These are phyloP conservation scores for Pavlovales sp. DNA, from an alignment of 208 protist genomes.

Conservation along the genomic window DNA sequence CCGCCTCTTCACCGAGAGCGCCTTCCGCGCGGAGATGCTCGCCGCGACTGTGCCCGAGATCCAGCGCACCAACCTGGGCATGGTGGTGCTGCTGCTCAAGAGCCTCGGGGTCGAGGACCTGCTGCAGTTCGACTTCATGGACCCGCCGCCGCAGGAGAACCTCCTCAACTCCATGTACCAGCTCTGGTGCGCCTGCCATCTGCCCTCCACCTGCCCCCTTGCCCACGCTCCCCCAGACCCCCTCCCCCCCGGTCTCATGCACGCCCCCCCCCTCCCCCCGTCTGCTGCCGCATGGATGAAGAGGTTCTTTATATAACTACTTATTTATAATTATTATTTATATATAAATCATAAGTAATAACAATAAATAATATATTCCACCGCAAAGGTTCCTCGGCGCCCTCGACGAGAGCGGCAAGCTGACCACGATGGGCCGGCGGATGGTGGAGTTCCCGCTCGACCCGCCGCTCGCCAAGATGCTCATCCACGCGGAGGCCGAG, in stretches of 20 bases:
- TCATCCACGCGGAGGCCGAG: conserved; percentile 85
- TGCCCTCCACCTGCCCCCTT: too few species aligned
- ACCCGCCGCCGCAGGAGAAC: conserved; percentile 78
- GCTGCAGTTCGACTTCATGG: conserved; percentile 93
- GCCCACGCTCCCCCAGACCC: too few species aligned
- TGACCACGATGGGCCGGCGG: conserved; percentile 84
- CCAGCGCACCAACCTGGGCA: conserved; percentile 86
- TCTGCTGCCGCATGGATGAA: too few species aligned
- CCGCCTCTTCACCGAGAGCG: conserved; percentile 86
- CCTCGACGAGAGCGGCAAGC: conserved; percentile 85
- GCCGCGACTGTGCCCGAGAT: conserved; percentile 86
- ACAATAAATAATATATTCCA: conserved; percentile 65
- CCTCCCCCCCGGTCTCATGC: too few species aligned
- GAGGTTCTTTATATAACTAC: conserved; percentile 5
- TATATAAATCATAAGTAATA: not conserved
- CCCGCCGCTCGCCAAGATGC: conserved; percentile 88
- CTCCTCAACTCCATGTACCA: conserved; percentile 90
- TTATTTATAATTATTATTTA: conserved; percentile 9
- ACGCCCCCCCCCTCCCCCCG: too few species aligned
- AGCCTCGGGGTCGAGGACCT: conserved; percentile 94
- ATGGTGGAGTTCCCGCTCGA: conserved; percentile 97
- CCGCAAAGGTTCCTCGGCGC: conserved; percentile 91
- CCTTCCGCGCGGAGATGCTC: conserved; percentile 88
- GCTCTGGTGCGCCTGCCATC: too few species aligned
- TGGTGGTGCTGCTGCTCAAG: conserved; percentile 91